Conservation (phyloP, 495 filamentous ascomycete species). For the Aspergillus leporis region DNA sequence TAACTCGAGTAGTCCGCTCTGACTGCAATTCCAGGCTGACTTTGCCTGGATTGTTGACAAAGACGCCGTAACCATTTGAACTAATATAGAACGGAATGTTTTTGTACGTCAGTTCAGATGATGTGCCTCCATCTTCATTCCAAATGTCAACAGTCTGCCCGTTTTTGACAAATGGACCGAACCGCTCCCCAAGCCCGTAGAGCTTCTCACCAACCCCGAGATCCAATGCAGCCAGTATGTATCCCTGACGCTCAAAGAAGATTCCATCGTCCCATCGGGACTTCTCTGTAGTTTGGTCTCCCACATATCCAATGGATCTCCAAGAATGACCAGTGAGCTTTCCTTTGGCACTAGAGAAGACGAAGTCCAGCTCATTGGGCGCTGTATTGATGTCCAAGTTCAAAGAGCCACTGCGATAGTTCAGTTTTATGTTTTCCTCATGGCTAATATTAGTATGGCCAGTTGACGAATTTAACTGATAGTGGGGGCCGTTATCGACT, state of each 20-base stretch:
- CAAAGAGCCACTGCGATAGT: constrained; percentile 55
- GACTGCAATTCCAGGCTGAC: constrained; percentile 68
- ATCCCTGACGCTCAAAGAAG: constrained; percentile 56
- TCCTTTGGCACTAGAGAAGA: constrained; percentile 50
- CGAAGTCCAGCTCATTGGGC: constrained; percentile 57
- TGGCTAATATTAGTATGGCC: constrained; percentile 49
- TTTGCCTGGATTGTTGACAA: constrained; percentile 60
- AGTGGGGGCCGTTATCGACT: constrained; percentile 60
- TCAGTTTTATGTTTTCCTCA: constrained; percentile 45
- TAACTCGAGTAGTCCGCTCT: constrained; percentile 64
- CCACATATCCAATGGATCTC: constrained; percentile 58
- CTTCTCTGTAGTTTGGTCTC: constrained; percentile 53
- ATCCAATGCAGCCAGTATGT: constrained; percentile 63
- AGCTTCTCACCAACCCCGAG: constrained; percentile 66
- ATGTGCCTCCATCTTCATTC: constrained; percentile 74
- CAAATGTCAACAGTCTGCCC: constrained; percentile 67
- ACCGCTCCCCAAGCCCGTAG: constrained; percentile 70
- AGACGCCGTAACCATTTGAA: constrained; percentile 69
- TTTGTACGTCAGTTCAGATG: constrained; percentile 71
- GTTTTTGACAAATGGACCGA: constrained; percentile 69
- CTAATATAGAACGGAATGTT: constrained; percentile 73
- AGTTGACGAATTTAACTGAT: constrained; percentile 55
- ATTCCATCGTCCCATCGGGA: constrained; percentile 51
- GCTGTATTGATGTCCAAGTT: constrained; percentile 52
- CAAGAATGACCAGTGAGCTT: constrained; percentile 59